Evolutionary conservation across 2,329 filamentous ascomycete genomes (phyloP).

Genomic region (Paraphaeosphaeria sporulosa): DNA sequence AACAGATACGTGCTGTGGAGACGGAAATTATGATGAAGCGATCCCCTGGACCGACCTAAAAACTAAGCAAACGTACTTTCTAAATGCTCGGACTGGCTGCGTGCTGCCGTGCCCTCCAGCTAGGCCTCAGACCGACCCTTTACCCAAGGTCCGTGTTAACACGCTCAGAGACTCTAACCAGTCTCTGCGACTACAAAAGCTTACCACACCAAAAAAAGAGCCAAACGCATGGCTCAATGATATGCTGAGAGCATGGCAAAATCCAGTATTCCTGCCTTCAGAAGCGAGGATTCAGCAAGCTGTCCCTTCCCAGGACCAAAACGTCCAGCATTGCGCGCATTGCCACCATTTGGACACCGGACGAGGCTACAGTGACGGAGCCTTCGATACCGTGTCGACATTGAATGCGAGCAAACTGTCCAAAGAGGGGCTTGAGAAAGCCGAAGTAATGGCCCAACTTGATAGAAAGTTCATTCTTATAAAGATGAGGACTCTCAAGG

Average conservation of each 20-base stretch:
- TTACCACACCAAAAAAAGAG: slow-evolving; percentile 15
- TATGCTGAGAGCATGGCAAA: slow-evolving; percentile 73
- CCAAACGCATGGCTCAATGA: slow-evolving; percentile 64
- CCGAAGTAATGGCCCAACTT: slow-evolving; percentile 79
- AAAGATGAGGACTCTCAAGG: slow-evolving; percentile 55
- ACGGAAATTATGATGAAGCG: slow-evolving; percentile 38
- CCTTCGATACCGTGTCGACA: slow-evolving; percentile 37
- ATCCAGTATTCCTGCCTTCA: slow-evolving; percentile 72
- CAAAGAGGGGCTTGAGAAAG: slow-evolving; percentile 59
- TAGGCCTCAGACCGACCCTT: slow-evolving; percentile 18
- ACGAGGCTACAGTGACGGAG: slow-evolving; percentile 21
- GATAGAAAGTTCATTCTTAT: slow-evolving; percentile 88
- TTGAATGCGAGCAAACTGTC: slow-evolving; percentile 58
- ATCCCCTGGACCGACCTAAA: slow-evolving; percentile 68
- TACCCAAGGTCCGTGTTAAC: neutral
- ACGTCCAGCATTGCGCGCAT: slow-evolving; percentile 9
- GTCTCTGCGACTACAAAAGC: slow-evolving; percentile 41
- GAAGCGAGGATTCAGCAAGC: slow-evolving; percentile 54
- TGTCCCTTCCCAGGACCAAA: slow-evolving; percentile 29
- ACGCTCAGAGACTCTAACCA: slow-evolving; percentile 34
- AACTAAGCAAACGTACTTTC: slow-evolving; percentile 59
- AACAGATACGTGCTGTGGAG: neutral
- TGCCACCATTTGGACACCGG: slow-evolving; percentile 19
- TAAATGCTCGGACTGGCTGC: slow-evolving; percentile 66
- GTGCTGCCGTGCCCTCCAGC: slow-evolving; percentile 33